phyloP scores from a whole-genome alignment of 345 rosid species.

The Euphorbia pulcherrima region DNA sequence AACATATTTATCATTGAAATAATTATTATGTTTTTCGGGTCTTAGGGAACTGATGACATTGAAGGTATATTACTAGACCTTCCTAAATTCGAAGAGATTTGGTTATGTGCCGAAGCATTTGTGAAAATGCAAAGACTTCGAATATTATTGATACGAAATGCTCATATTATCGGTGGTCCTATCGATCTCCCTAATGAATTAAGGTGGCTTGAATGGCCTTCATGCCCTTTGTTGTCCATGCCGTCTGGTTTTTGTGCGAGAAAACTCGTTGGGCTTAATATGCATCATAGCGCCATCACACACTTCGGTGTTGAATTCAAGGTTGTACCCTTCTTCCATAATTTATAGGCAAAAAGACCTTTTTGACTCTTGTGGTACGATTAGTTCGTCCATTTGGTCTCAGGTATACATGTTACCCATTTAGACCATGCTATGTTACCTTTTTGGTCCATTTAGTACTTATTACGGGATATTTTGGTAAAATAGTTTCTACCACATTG shows the following conservation, averaged over 20 bases:
- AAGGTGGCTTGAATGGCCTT: constrained; percentile 23
- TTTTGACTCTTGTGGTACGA: no score
- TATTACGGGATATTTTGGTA: no score
- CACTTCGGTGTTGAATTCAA: constrained; percentile 14
- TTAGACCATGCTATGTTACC: no score
- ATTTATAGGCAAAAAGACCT: no score
- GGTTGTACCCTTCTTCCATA: background rate
- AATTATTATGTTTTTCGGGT: background rate
- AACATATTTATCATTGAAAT: background rate
- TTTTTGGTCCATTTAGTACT: no score
- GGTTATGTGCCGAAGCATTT: constrained; percentile 7
- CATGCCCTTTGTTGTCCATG: constrained; percentile 13
- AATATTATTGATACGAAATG: constrained; percentile 18
- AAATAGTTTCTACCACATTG: no score
- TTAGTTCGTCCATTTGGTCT: no score
- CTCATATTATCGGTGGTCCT: background rate
- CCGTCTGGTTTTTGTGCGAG: constrained; percentile 16
- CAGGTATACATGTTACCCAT: no score
- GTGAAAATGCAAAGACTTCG: constrained; percentile 15
- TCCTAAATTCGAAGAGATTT: constrained; percentile 13
- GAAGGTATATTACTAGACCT: constrained; percentile 19
- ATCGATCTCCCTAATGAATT: constrained; percentile 15
- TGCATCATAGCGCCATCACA: constrained; percentile 14
- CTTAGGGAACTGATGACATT: constrained; percentile 13
- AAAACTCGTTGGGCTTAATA: constrained; percentile 20